phyloP scores from a whole-genome alignment of 2,329 filamentous ascomycete genomes.

The Venturia aucupariae region DNA sequence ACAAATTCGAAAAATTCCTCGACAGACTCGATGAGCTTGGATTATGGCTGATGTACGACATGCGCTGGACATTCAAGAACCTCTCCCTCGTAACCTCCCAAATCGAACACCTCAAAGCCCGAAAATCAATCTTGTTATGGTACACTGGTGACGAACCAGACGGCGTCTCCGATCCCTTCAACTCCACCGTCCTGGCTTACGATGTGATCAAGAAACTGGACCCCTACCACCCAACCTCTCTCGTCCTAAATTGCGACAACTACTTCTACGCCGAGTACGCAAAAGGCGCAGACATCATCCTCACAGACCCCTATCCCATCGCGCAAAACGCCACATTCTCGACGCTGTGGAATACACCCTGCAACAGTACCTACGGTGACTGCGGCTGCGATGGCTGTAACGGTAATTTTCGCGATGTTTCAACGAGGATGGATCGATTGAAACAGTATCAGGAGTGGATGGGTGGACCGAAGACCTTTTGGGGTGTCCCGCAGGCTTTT shows the following conservation, averaged over 20 bases:
- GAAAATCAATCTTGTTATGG: conserved; percentile 35
- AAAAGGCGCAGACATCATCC: conserved; percentile 47
- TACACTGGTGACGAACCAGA: conserved; percentile 48
- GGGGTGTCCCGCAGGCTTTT: conserved; percentile 44
- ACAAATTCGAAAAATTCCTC: conserved; percentile 32
- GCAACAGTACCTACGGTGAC: conserved; percentile 51
- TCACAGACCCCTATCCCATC: conserved; percentile 53
- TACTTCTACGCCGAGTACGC: conserved; percentile 51
- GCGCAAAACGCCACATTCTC: conserved; percentile 47
- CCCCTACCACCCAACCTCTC: conserved; percentile 51
- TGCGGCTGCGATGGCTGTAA: conserved; percentile 55
- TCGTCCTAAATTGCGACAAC: conserved; percentile 53
- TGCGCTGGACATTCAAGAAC: conserved; percentile 35
- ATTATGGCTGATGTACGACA: conserved; percentile 41
- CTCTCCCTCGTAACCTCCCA: conserved; percentile 29
- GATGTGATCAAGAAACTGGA: conserved; percentile 42
- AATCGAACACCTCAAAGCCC: conserved; percentile 27
- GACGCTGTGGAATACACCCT: conserved; percentile 45
- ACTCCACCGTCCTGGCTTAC: conserved; percentile 36
- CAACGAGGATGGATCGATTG: conserved; percentile 34
- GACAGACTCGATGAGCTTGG: conserved; percentile 35
- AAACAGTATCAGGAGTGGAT: conserved; percentile 34
- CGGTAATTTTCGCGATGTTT: conserved; percentile 45
- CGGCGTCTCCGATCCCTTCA: conserved; percentile 46
- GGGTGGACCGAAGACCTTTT: conserved; percentile 33